phyloP scores from a whole-genome alignment of 768 basidiomycete genomes.

The Naganishia kalamii region DNA sequence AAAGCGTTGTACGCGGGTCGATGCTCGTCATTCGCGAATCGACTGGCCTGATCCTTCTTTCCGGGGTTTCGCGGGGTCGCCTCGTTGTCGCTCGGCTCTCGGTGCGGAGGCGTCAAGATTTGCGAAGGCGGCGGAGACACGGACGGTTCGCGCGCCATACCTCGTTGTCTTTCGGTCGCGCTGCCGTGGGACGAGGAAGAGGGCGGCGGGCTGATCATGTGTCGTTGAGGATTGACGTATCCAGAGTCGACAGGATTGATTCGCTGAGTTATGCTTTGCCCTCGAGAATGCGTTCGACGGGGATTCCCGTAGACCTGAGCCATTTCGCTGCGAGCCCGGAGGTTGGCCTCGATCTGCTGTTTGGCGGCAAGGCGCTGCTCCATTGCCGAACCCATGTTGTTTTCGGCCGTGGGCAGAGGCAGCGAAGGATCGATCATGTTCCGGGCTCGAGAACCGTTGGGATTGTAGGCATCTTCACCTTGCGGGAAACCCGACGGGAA shows the following conservation, averaged over 20 bases:
- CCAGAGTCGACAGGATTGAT: background rate
- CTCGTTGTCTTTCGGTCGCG: background rate
- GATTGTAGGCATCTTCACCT: background rate
- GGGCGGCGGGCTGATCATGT: slow-evolving; percentile 7
- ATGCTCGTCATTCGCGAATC: background rate
- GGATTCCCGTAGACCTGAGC: background rate
- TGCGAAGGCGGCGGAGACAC: slow-evolving; percentile 7
- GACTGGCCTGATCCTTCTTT: background rate
- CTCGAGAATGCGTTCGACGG: slow-evolving; percentile 2
- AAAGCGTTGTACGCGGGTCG: background rate
- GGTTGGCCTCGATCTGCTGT: slow-evolving; percentile 21
- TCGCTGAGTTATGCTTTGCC: background rate
- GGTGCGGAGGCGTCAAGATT: slow-evolving; percentile 1
- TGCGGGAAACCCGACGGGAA: background rate
- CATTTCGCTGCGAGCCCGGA: slow-evolving; percentile 2
- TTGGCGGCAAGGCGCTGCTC: slow-evolving; percentile 20
- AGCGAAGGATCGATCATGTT: slow-evolving; percentile 2
- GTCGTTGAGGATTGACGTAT: background rate
- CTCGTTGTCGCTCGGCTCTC: slow-evolving; percentile 10
- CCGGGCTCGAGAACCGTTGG: background rate
- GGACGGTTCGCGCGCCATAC: background rate
- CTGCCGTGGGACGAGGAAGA: slow-evolving; percentile 11
- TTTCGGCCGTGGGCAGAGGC: slow-evolving; percentile 2
- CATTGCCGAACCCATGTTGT: slow-evolving; percentile 5
- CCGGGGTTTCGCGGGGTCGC: background rate